These are phyloP conservation scores for Chaetomium fimeti DNA, from an alignment of 495 filamentous ascomycete genomes.

Conservation along the genomic window DNA sequence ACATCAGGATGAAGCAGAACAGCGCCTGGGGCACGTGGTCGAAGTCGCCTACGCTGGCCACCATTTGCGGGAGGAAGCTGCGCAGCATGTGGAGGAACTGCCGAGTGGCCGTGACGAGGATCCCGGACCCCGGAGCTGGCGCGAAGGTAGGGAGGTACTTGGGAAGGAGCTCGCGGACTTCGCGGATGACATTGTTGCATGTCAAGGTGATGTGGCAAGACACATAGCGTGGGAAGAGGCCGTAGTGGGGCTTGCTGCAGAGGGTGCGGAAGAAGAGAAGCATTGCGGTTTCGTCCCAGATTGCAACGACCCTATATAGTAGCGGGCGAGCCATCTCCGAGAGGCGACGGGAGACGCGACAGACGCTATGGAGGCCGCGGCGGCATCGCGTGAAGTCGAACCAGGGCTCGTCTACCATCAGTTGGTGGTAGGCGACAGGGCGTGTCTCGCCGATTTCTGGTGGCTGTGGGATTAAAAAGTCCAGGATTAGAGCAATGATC, in stretches of 20 bases:
- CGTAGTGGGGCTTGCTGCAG: constrained; percentile 23
- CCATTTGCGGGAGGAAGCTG: background rate
- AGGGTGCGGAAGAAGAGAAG: constrained; percentile 36
- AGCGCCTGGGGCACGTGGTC: constrained; percentile 29
- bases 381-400: constrained; percentile 35
- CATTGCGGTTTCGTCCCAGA: constrained; percentile 28
- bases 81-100: background rate
- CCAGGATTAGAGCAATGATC: constrained; percentile 29
- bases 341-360: constrained; percentile 27
- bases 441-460: constrained; percentile 37
- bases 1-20: constrained; percentile 27
- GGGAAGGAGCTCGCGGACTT: constrained; percentile 25
- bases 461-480: constrained; percentile 25
- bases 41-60: constrained; percentile 14
- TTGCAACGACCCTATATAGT: constrained; percentile 31
- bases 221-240: constrained; percentile 31
- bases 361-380: constrained; percentile 31
- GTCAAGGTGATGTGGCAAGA: constrained; percentile 37
- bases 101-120: constrained; percentile 6
- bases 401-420: constrained; percentile 36
- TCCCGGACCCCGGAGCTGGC: background rate
- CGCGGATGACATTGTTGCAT: constrained; percentile 25
- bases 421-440: constrained; percentile 34
- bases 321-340: constrained; percentile 29
- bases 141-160: constrained; percentile 17